Evolutionary conservation across 441 rosid genomes (phyloP), one percentile per base, ranked within the genome.

Genomic region (Pelargonium fulgidum): DNA sequence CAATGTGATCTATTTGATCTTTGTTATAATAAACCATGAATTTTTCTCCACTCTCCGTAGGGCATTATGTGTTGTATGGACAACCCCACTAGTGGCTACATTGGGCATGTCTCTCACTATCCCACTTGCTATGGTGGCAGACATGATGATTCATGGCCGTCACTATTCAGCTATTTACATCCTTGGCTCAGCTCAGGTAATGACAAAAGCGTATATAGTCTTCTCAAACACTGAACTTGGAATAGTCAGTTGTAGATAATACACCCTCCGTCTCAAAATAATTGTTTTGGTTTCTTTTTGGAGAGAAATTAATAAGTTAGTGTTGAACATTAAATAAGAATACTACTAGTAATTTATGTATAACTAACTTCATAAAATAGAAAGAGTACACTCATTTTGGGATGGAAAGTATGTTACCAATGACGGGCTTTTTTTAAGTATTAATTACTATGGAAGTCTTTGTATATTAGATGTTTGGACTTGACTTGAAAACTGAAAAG

Each of bases 41-140:
- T 66, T 44, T 64, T 16, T 11, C 52, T 9, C 7, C 0, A n/a
- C 66, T 36, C 73, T 45, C 64, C 20, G 54, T 19, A 89, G 96
- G 96, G 96, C 92, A 65, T 72, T 89, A 17, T 86, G 86, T 70
- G 96, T 87, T 56, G 96, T 89, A 33, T 89, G 96, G 92, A 89
- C 96, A 71, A 89, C 96, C 36, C 92, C 96, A 0, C 70, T 89
- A 59, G 96, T 89, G 68, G 96, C 96, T 68, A 89, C 96, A 10
- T 73, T 89, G 74, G 96, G 92, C 66, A 83, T 89, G 91, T 89
- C 96, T 8, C 89, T 89, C 73, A 89, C 92, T 62, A 87, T 89
- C 70, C 96, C 92, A 61, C 92, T 89, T 1, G 92, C 96, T 59
- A 87, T 89, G 92, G 74, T 89, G 62, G 92, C 96, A 68, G 96